phyloP scores from a whole-genome alignment of 768 basidiomycete genomes.

The Boletus barrowsii region DNA sequence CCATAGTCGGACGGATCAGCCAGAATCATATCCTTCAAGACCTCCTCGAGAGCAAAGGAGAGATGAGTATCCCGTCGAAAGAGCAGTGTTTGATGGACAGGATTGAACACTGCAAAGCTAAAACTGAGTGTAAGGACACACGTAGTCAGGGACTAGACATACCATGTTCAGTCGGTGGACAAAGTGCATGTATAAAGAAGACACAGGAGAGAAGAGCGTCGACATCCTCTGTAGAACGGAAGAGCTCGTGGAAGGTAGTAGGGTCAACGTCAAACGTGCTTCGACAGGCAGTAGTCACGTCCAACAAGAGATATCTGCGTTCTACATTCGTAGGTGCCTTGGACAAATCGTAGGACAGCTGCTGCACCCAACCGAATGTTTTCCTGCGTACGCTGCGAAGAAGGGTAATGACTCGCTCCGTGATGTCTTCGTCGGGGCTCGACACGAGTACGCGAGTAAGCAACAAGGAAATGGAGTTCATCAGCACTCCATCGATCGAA shows the following conservation, averaged over 20 bases:
- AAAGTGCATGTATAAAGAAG: slow-evolving; percentile 19
- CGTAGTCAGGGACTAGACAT: not conserved
- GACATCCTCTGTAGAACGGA: no score
- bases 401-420: no score
- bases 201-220: slow-evolving; percentile 18
- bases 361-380: no score
- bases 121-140: no score
- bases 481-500: slow-evolving; percentile 23
- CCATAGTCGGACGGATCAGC: not conserved
- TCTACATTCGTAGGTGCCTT: no score
- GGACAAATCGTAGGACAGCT: no score
- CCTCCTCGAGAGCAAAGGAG: slow-evolving; percentile 15
- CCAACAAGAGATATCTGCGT: no score
- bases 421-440: no score
- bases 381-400: no score
- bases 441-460: not conserved
- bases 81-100: not conserved
- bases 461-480: slow-evolving; percentile 32
- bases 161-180: not conserved
- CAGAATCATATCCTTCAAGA: not conserved
- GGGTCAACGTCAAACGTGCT: no score
- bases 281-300: no score
- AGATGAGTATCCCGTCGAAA: slow-evolving; percentile 24
- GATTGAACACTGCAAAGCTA: not conserved
- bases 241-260: no score